Evolutionary conservation across 2,329 filamentous ascomycete genomes (phyloP), one percentile per base, ranked within the genome.

Genomic region (Fusarium nurragi): DNA sequence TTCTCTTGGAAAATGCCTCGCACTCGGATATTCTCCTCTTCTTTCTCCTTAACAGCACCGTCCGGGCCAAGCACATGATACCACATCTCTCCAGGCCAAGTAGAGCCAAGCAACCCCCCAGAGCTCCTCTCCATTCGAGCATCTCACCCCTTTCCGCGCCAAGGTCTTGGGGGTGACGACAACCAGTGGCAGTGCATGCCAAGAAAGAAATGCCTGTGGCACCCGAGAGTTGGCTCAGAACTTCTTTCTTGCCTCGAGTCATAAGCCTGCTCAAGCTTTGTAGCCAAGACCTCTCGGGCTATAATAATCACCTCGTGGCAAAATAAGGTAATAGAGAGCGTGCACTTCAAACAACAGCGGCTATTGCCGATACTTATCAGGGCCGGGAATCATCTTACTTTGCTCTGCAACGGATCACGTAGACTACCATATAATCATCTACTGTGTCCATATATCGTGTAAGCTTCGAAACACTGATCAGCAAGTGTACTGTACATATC

Each of bases 151-250:
- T 44, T 50, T 48, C 57, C 18, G 19, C 44, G 69, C 69, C 69
- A 71, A 71, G 69, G 46, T 60, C 65, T 71, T 71, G 65, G 59
- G 26, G 48, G 65, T 68, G 64, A 61, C 62, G 67, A 68, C 64
- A 71, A 62, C 54, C 55, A 66, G 70, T 70, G 70, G 70, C 70
- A 69, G 70, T 72, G 70, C 70, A 72, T 43, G 44, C 46, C 39
- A 56, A 39, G 48, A 32, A 34, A 38, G 28, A 32, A 26, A 44
- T 51, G 48, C 48, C 43, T 43, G 25, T 50, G 47, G 28, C 18
- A 37, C 23, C 18, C 13, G 32, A 38, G 14, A 32, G 25, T 41
- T 16, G 26, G 26, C 28, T 36, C 49, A 37, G 41, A 14, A 40
- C 22, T 36, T 39, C n/a, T 54, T 54, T 23, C 14, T 30, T 12